Evolutionary conservation across 1,139 yeast species (phyloP).

Genomic region (Eremothecium coryli): DNA sequence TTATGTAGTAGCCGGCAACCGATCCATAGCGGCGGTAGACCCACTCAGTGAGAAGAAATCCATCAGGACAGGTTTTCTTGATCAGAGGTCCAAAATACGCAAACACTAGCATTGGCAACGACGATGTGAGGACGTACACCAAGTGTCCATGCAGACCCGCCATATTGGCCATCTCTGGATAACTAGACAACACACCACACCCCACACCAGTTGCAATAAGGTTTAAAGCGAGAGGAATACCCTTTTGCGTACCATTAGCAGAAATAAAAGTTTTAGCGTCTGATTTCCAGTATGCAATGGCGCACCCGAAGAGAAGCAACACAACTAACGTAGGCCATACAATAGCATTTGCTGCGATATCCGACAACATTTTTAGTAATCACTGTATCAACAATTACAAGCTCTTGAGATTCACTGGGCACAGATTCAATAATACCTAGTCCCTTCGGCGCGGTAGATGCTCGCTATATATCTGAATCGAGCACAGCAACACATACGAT

Average conservation of each 20-base stretch:
- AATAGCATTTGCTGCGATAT: constrained; percentile 62
- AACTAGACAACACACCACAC: constrained; percentile 78
- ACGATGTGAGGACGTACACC: constrained; percentile 74
- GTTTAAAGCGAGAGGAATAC: constrained; percentile 73
- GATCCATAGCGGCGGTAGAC: constrained; percentile 71
- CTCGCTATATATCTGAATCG: no score
- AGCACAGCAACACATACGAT: no score
- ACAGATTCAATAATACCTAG: no score
- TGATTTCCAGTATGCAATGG: constrained; percentile 46
- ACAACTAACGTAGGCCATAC: constrained; percentile 65
- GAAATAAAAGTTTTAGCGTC: constrained; percentile 50
- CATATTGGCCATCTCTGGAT: constrained; percentile 75
- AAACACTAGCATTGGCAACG: constrained; percentile 75
- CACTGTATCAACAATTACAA: no score
- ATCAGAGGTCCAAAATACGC: constrained; percentile 77
- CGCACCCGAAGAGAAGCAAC: constrained; percentile 51
- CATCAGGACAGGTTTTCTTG: constrained; percentile 73
- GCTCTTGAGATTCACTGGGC: no score
- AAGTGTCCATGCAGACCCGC: constrained; percentile 83
- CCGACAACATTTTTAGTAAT: no score
- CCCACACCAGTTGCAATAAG: constrained; percentile 93
- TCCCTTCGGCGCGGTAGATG: no score
- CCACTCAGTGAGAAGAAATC: constrained; percentile 94
- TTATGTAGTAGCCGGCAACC: constrained; percentile 61
- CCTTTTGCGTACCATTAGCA: constrained; percentile 72